Conservation (phyloP, 129 eudicot species). For the Oenanthe sinensis region DNA sequence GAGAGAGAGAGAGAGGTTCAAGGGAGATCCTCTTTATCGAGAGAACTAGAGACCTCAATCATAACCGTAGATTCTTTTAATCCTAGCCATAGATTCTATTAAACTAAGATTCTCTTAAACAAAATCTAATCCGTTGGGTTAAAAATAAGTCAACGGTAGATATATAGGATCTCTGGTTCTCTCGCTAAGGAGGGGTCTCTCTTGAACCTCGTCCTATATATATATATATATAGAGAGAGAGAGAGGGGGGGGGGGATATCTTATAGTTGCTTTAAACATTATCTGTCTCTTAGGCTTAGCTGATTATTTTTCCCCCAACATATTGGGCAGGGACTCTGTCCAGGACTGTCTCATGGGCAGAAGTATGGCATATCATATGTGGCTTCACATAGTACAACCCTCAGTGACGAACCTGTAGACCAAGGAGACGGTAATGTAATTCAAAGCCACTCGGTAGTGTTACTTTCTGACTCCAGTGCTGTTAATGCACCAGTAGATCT, state of each 20-base stretch:
- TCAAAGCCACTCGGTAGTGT: conserved; percentile 29
- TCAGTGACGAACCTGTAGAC: conserved; percentile 24
- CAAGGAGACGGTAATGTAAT: conserved; percentile 17
- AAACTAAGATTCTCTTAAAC: too few species aligned
- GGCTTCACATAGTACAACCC: conserved; percentile 31
- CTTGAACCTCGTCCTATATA: too few species aligned
- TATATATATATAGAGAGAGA: too few species aligned
- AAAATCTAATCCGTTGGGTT: too few species aligned
- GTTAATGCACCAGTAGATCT: conserved; percentile 8
- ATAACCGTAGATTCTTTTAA: too few species aligned
- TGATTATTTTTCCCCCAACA: not conserved
- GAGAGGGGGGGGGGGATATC: not conserved
- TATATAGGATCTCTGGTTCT: too few species aligned
- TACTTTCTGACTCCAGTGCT: conserved; percentile 24
- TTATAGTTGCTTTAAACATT: not conserved
- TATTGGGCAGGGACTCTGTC: conserved; percentile 68
- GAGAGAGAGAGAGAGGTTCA: not conserved
- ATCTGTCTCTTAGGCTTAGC: not conserved
- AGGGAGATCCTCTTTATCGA: too few species aligned
- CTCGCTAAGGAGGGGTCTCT: too few species aligned
- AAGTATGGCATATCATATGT: conserved; percentile 56
- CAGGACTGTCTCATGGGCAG: conserved; percentile 76
- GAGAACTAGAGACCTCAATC: too few species aligned
- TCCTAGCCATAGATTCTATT: too few species aligned
- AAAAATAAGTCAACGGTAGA: too few species aligned